Conservation (phyloP, 768 basidiomycete species). For the Mycena indigotica region DNA sequence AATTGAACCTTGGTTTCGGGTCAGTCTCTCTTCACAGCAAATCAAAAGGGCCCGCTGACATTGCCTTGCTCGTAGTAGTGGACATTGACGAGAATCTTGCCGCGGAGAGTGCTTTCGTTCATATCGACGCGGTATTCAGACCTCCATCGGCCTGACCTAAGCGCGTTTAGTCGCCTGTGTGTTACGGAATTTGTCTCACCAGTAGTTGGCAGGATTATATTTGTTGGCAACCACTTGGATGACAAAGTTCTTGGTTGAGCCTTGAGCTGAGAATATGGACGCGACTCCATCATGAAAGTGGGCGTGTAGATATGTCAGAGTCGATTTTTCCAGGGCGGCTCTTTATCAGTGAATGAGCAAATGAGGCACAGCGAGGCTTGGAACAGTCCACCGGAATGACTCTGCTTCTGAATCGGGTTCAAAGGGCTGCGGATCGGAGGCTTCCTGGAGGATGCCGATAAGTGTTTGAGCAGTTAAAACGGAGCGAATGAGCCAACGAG, state of each 20-base stretch:
- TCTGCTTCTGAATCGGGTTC: constrained; percentile 69
- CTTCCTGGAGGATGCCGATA: constrained; percentile 56
- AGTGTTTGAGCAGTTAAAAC: background rate
- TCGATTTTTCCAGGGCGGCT: constrained; percentile 66
- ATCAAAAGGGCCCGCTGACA: constrained; percentile 46
- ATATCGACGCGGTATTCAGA: constrained; percentile 81
- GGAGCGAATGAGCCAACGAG: constrained; percentile 47
- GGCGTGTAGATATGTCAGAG: constrained; percentile 69
- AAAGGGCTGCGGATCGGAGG: constrained; percentile 67
- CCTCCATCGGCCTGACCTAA: constrained; percentile 96
- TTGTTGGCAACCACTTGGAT: constrained; percentile 93
- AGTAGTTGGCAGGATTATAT: constrained; percentile 92
- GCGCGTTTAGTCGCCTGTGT: constrained; percentile 2
- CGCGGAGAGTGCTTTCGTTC: constrained; percentile 60
- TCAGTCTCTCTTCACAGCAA: background rate
- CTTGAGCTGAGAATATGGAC: constrained; percentile 65
- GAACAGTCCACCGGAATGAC: constrained; percentile 64
- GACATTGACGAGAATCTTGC: constrained; percentile 78
- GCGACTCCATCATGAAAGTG: constrained; percentile 83
- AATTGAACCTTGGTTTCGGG: constrained; percentile 76
- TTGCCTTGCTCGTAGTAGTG: constrained; percentile 99
- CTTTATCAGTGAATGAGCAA: constrained; percentile 39
- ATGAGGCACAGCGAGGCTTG: background rate
- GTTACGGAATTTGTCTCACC: constrained; percentile 48
- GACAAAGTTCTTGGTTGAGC: constrained; percentile 50